phyloP scores from a whole-genome alignment of 1,139 yeast species.

The Ogataea hybrid region DNA sequence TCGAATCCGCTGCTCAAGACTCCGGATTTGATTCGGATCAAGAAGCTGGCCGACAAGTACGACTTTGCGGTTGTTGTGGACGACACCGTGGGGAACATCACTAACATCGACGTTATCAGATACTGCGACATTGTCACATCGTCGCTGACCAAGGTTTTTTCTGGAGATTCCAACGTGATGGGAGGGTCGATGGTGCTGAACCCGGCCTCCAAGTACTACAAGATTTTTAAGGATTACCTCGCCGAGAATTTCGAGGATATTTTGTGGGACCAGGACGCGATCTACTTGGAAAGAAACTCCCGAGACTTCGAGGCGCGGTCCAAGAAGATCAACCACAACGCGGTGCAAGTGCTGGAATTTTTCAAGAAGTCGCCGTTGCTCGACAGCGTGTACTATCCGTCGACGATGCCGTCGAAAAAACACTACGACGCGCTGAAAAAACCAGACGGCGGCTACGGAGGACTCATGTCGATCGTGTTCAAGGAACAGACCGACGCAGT shows the following conservation, averaged over 20 bases:
- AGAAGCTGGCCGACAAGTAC: constrained; percentile 63
- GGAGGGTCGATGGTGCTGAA: constrained; percentile 87
- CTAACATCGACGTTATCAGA: constrained; percentile 78
- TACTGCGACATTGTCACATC: constrained; percentile 84
- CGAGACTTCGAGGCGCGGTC: constrained; percentile 81
- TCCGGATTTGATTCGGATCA: constrained; percentile 67
- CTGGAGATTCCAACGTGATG: constrained; percentile 95
- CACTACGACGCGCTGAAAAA: constrained; percentile 73
- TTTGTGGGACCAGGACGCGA: constrained; percentile 93
- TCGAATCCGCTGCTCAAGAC: constrained; percentile 86
- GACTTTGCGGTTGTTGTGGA: constrained; percentile 82
- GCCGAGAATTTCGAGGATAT: constrained; percentile 60
- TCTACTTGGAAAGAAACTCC: constrained; percentile 87
- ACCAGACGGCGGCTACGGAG: constrained; percentile 87
- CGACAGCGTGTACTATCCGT: constrained; percentile 71
- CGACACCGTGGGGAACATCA: constrained; percentile 90
- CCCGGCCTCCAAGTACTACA: constrained; percentile 57
- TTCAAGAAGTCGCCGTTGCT: constrained; percentile 46
- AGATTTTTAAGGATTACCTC: constrained; percentile 50
- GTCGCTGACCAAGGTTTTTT: constrained; percentile 86
- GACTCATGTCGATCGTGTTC: constrained; percentile 77
- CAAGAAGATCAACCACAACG: constrained; percentile 61
- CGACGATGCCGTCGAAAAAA: constrained; percentile 46
- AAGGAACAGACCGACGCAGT: constrained; percentile 63
- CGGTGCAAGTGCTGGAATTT: constrained; percentile 54